Evolutionary conservation across 2,329 filamentous ascomycete genomes (phyloP), one percentile per base, ranked within the genome.

Genomic region (Fusarium beomiforme): DNA sequence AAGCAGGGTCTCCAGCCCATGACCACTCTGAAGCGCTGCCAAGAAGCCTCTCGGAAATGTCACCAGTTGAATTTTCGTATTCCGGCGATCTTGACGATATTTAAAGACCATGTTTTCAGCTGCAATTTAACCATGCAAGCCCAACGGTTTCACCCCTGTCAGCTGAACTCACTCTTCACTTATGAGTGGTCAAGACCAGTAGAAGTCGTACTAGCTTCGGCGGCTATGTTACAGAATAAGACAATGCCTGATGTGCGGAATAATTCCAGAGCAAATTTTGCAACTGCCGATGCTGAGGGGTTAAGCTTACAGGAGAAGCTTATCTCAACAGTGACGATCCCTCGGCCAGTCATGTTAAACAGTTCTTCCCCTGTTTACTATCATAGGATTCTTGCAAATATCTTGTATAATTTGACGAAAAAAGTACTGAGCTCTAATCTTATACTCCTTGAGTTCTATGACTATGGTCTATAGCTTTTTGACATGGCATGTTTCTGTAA

Each of bases 291-390:
- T 34, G 37, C 8, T 11, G 29, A 49, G 24, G 14, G n/a, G 11
- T 31, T 55, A 69, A 69, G 51, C 65, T 69, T 69, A 59, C 33
- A 31, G 14, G 23, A 53, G 61, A 69, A 69, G 66, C 59, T 69
- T 69, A 60, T 59, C 10, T 26, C 13, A 21, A 31, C 29, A 21
- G 14, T 17, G 14, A 13, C 44, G 44, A 31, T 10, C 13, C 16
- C 19, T 12, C 12, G 13, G n/a, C 11, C 13, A 7, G 37, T 8
- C 17, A 11, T 6, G 17, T 37, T 11, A 37, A 37, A 11, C 17
- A n/a, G n/a, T n/a, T n/a, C n/a, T n/a, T n/a, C n/a, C n/a, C n/a
- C n/a, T n/a, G n/a, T n/a, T n/a, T n/a, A n/a, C n/a, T n/a, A n/a
- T n/a, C n/a, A n/a, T n/a, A n/a, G n/a, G n/a, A n/a, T n/a, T n/a